Conservation (phyloP, 306 rosid genomes). For the Casuarina cunninghamiana region DNA sequence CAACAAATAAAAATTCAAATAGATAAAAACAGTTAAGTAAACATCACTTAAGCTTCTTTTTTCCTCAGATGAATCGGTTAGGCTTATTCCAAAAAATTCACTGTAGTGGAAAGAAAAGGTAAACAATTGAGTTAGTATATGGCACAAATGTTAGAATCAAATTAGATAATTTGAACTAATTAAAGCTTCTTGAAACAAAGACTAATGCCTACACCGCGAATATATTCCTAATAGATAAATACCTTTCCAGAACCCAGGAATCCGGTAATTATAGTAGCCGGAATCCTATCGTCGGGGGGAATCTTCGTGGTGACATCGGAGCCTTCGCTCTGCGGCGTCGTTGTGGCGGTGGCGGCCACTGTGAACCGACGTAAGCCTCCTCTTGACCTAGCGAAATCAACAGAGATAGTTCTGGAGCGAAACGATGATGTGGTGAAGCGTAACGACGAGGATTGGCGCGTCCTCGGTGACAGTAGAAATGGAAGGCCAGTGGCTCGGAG, state of each 20-base stretch:
- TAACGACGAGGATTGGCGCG: conserved; percentile 19
- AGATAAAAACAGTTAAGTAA: too few relatives aligned
- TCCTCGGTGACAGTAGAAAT: conserved; percentile 22
- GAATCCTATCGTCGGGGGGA: conserved; percentile 75
- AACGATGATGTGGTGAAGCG: conserved; percentile 30
- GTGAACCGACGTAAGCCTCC: conserved; percentile 45
- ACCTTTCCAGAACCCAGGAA: conserved; percentile 98
- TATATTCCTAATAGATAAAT: neutral
- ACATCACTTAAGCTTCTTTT: too few relatives aligned
- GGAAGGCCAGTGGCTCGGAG: conserved; percentile 42
- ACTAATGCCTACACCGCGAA: neutral
- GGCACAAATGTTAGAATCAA: neutral
- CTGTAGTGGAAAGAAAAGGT: neutral
- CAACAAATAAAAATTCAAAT: neutral
- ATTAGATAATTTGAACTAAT: neutral
- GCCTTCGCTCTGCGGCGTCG: conserved; percentile 55
- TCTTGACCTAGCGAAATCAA: conserved; percentile 26
- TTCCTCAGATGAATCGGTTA: neutral
- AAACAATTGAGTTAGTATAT: neutral
- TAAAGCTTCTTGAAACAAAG: neutral
- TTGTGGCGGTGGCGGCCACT: conserved; percentile 49
- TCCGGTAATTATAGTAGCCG: conserved; percentile 92
- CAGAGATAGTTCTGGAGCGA: conserved; percentile 20
- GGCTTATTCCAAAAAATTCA: neutral
- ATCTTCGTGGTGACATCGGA: conserved; percentile 61